phyloP scores from a whole-genome alignment of 805 yeast species.

The Ogataea populi-albae region DNA sequence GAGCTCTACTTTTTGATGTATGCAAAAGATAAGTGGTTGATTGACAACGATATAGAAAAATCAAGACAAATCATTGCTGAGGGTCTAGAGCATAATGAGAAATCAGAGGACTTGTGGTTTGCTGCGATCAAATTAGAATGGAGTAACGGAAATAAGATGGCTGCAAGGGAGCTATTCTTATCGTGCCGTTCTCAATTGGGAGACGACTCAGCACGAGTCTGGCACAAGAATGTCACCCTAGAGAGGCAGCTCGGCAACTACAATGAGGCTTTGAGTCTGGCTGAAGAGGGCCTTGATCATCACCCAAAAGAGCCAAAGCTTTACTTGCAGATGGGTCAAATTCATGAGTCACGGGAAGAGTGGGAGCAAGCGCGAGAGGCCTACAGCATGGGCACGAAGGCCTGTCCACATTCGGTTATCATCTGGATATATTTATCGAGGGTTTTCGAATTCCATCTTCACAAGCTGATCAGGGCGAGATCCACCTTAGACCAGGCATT shows the following conservation, averaged over 20 bases:
- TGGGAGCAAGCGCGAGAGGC: conserved; percentile 44
- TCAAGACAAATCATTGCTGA: conserved; percentile 53
- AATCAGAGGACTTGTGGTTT: conserved; percentile 58
- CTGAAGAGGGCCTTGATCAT: conserved; percentile 44
- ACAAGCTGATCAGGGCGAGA: conserved; percentile 56
- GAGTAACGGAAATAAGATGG: conserved; percentile 34
- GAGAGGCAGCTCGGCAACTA: conserved; percentile 39
- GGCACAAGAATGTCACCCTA: conserved; percentile 59
- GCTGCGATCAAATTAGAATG: conserved; percentile 69
- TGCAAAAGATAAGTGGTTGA: conserved; percentile 64
- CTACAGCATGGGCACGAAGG: conserved; percentile 47
- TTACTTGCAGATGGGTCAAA: conserved; percentile 62
- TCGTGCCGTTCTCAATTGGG: conserved; percentile 15
- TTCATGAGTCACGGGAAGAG: conserved; percentile 34
- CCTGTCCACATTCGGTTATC: conserved; percentile 39
- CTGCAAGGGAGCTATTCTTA: conserved; percentile 37
- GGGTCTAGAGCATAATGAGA: conserved; percentile 44
- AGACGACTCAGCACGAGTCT: conserved; percentile 45
- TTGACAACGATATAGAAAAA: conserved; percentile 42
- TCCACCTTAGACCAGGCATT: conserved; percentile 69
- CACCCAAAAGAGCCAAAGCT: conserved; percentile 53
- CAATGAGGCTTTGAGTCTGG: conserved; percentile 38
- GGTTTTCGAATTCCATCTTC: conserved; percentile 42
- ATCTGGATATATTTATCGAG: conserved; percentile 57
- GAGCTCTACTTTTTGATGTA: conserved; percentile 62